phyloP scores from a whole-genome alignment of 345 rosid genomes.

The Stellera chamaejasme region DNA sequence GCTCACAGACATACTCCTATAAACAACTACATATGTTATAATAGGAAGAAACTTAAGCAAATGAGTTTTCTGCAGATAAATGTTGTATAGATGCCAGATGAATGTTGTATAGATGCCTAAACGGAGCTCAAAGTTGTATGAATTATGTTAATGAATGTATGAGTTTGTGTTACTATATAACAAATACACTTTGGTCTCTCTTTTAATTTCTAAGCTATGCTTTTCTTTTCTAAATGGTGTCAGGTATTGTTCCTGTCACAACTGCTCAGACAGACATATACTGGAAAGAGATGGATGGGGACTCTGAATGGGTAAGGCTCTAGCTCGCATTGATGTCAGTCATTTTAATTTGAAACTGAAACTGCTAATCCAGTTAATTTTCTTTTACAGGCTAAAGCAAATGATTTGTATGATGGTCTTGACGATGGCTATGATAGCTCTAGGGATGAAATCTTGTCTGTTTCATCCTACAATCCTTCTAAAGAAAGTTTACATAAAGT shows the following conservation, averaged over 20 bases:
- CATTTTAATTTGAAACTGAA: slow-evolving; percentile 5
- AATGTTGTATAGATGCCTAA: too few relatives aligned
- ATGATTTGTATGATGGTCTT: slow-evolving; percentile 53
- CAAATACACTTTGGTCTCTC: too few relatives aligned
- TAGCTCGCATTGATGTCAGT: slow-evolving; percentile 14
- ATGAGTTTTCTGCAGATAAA: too few relatives aligned
- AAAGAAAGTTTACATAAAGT: slow-evolving; percentile 54
- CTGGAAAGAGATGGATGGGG: slow-evolving; percentile 96
- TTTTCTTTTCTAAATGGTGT: slow-evolving; percentile 14
- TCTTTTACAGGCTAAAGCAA: slow-evolving; percentile 57
- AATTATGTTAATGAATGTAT: too few relatives aligned
- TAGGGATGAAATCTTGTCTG: slow-evolving; percentile 81
- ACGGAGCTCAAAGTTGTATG: too few relatives aligned
- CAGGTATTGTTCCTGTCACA: slow-evolving; percentile 75
- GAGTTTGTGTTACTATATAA: too few relatives aligned
- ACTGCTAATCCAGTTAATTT: slow-evolving; percentile 4
- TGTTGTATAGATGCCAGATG: too few relatives aligned
- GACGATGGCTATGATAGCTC: slow-evolving; percentile 93
- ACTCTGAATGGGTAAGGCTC: slow-evolving; percentile 83
- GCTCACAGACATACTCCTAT: too few relatives aligned
- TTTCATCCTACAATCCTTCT: slow-evolving; percentile 64
- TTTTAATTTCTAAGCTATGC: not conserved
- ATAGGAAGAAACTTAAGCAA: too few relatives aligned
- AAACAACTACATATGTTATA: too few relatives aligned
- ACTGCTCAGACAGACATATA: slow-evolving; percentile 64